Evolutionary conservation across 169 alveolate genomes (phyloP), one percentile per base, ranked within the genome.

Genomic region (Condylostoma magnum): DNA sequence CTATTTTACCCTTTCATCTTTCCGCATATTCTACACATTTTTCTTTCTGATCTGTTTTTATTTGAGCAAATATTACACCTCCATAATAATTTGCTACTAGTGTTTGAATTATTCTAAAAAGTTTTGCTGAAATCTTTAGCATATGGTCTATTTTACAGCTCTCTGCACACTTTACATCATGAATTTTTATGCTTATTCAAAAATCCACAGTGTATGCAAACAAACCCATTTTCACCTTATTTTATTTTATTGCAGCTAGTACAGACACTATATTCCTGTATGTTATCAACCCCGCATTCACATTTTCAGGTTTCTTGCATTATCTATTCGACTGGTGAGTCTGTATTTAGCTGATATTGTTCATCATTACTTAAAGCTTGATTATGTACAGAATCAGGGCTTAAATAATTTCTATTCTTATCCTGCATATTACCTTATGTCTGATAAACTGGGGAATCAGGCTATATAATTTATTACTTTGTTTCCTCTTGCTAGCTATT

Each of bases 161-260:
- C 22, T 2, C 12, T 15, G 37, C 71, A 60, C 1, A 18, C 8
- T 38, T 18, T 38, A 27, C 71, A 60, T 22, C 20, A 12, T 22
- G 58, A 20, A n/a, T 60, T 8, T 36, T 60, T 12, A n/a, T 33
- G 6, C 2, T 60, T 34, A 60, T 60, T 60, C 10, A n/a, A 18
- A 41, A 1, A 41, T n/a, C 56, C 43, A 55, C 71, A 60, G 71
- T 18, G 18, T 41, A 38, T 60, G 28, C 71, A 60, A 12, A 60
- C 71, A 52, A 52, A 60, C 15, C 71, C 71, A 22, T 12, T 8
- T 1, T 18, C 57, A 8, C 71, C 71, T 22, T 52, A 55, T 38
- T 41, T 33, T 6, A 60, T 12, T 15, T 10, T 38, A 20, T 60
- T 33, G 71, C 71, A 60, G 8, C 43, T 8, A 1, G 38, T n/a